Percentiles rank a stretch among this genome's conserved stretches.
These are phyloP conservation scores for Eucalyptus erythrocorys DNA, from an alignment of 345 rosid genomes.

Conservation along the genomic window DNA sequence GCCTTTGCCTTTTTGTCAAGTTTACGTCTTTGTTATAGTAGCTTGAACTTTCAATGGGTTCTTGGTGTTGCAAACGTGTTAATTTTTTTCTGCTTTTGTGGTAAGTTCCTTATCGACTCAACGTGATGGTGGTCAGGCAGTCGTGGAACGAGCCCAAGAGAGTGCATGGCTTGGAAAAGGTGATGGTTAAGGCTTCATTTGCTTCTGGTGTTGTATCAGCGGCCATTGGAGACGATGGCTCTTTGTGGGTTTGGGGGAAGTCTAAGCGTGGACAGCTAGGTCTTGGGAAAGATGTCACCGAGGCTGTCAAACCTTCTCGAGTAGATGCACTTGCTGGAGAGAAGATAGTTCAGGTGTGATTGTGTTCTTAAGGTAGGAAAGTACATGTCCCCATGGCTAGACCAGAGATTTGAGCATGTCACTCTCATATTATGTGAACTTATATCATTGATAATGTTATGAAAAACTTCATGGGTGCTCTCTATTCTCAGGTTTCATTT, in stretches of 20 bases:
- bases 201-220: constrained; percentile 90
- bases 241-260: constrained; percentile 95
- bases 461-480: neutral
- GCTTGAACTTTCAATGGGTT: neutral
- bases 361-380: constrained; percentile 6
- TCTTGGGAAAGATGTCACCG: constrained; percentile 51
- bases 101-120: neutral
- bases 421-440: neutral
- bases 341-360: constrained; percentile 62
- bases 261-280: constrained; percentile 98
- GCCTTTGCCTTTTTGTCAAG: neutral
- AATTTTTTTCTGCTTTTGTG: neutral
- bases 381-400: neutral
- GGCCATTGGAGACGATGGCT: constrained; percentile 67
- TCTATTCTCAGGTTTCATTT: constrained; percentile 53
- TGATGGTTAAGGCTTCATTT: constrained; percentile 42
- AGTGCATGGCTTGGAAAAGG: constrained; percentile 53
- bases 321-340: constrained; percentile 52
- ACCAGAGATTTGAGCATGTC: neutral
- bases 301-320: constrained; percentile 46
- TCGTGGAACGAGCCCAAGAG: constrained; percentile 54
- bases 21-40: neutral
- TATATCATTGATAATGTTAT: neutral
- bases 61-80: neutral
- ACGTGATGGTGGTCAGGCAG: constrained; percentile 14